Base-by-base conservation (phyloP, 2,329 filamentous ascomycete species). In the Epichloe brachyelytri region DNA sequence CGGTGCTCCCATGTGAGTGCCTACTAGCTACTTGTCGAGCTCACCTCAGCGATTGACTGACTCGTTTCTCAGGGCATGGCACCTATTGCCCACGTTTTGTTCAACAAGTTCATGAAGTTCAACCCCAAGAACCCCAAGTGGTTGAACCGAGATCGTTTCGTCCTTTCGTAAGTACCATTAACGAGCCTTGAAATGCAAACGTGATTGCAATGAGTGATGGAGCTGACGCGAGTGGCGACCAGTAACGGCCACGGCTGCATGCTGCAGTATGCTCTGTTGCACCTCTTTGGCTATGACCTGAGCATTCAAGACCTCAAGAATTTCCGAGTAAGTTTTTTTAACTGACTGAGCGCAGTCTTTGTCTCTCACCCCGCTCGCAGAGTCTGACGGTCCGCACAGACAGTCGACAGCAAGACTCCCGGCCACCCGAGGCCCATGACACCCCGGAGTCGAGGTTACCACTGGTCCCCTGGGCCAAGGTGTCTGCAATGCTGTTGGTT, bases 191-290 rank as follows among this genome's bases (percentile, higher is more conserved):
- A 12, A 17, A 39, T 37, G 10, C 47, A 49, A 34, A 44, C 33
- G 12, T 48, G 26, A n/a, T 41, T 14, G 33, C 40, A 19, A 30
- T 30, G n/a, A 5, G 30, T 4, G 7, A 20, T 30, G 15, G 22
- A 26, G 36, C 49, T 51, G 19, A 55, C 52, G 20, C 49, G 40
- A 12, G 51, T 44, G 22, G 49, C 46, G 15, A 49, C 47, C 63
- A 96, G 90, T 56, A 98, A 98, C 78, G 93, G 93, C 62, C 93
- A 98, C 76, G 93, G 85, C 63, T 98, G 93, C 82, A 95, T 98
- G 90, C 88, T 98, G 55, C 93, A 96, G 71, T 98, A 98, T 83
- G 86, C 91, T 65, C 81, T 98, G 61, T 86, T 98, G 64, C 93
- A 98, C 78, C 79, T 98, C 52, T 95, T 90, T 73, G 93, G 93